These are phyloP conservation scores for Cercospora nicotianae DNA, from an alignment of 2,329 filamentous ascomycete species.

Conservation along the genomic window DNA sequence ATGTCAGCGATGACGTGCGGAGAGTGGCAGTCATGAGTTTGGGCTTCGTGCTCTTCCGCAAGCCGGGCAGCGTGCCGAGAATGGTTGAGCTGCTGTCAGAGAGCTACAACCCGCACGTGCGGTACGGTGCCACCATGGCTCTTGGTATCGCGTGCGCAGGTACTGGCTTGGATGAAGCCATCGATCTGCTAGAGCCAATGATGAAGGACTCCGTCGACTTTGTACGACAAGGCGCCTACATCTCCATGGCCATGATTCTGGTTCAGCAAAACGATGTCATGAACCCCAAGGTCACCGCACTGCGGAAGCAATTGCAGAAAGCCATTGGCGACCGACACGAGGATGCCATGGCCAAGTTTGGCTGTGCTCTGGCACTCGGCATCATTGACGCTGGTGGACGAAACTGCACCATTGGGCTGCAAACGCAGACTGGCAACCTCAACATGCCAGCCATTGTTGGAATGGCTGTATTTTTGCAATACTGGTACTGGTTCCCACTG, in stretches of 20 bases:
- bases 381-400: conserved; percentile 97
- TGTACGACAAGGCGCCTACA: conserved; percentile 92
- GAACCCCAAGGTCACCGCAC: conserved; percentile 91
- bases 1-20: conserved; percentile 96
- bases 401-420: conserved; percentile 96
- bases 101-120: conserved; percentile 97
- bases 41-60: conserved; percentile 97
- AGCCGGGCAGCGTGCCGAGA: conserved; percentile 91
- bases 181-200: conserved; percentile 97
- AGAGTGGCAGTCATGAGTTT: conserved; percentile 96
- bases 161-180: conserved; percentile 91
- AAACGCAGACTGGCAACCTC: conserved; percentile 96
- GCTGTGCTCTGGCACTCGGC: conserved; percentile 86
- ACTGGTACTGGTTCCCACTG: conserved; percentile 99
- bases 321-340: conserved; percentile 93
- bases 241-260: conserved; percentile 95
- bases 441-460: conserved; percentile 99
- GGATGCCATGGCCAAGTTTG: conserved; percentile 99
- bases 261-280: conserved; percentile 99
- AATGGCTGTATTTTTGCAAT: conserved; percentile 97
- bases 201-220: conserved; percentile 99
- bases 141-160: conserved; percentile 97
- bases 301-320: conserved; percentile 92
- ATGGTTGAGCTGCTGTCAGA: conserved; percentile 99
- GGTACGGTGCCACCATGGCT: conserved; percentile 97